Conservation (phyloP, 2,329 filamentous ascomycete genomes). For the Xylariaceae sp. region DNA sequence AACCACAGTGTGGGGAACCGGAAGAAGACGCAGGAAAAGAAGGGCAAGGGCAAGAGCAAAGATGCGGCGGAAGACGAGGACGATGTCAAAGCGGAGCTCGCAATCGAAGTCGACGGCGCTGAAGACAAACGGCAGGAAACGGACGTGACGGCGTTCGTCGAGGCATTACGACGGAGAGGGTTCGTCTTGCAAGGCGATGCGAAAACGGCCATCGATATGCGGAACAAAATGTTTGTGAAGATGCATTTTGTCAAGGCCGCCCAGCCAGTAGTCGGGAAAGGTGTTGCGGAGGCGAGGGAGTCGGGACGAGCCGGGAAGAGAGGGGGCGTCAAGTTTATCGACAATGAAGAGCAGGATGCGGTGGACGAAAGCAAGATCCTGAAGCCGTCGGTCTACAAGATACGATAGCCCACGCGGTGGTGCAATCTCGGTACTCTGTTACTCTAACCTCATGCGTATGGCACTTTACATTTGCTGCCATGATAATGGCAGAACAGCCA, state of each 20-base stretch:
- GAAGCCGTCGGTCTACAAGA: conserved; percentile 96
- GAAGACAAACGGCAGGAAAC: conserved; percentile 65
- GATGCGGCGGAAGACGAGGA: conserved; percentile 43
- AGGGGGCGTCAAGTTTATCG: conserved; percentile 52
- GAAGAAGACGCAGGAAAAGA: conserved; percentile 41
- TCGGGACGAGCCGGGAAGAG: conserved; percentile 19
- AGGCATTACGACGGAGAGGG: conserved; percentile 72
- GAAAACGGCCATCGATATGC: conserved; percentile 63
- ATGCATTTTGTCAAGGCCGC: conserved; percentile 91
- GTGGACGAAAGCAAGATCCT: conserved; percentile 61
- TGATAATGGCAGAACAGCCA: too few relatives aligned
- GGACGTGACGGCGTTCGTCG: conserved; percentile 80
- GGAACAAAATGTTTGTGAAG: conserved; percentile 97
- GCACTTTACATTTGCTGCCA: too few relatives aligned
- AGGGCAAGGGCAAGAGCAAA: conserved; percentile 40
- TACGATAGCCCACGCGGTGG: conserved; percentile 52
- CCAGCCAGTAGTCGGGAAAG: conserved; percentile 69
- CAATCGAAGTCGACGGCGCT: conserved; percentile 65
- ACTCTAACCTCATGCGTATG: neutral
- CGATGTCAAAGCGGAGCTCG: conserved; percentile 50
- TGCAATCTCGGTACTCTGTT: neutral
- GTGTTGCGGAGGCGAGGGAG: conserved; percentile 39
- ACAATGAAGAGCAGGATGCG: conserved; percentile 54
- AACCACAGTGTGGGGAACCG: conserved; percentile 68
- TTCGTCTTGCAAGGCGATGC: conserved; percentile 72